Evolutionary conservation across 2,329 filamentous ascomycete species (phyloP), one percentile per base, ranked within the genome.

Genomic region (Shiraia sp.): DNA sequence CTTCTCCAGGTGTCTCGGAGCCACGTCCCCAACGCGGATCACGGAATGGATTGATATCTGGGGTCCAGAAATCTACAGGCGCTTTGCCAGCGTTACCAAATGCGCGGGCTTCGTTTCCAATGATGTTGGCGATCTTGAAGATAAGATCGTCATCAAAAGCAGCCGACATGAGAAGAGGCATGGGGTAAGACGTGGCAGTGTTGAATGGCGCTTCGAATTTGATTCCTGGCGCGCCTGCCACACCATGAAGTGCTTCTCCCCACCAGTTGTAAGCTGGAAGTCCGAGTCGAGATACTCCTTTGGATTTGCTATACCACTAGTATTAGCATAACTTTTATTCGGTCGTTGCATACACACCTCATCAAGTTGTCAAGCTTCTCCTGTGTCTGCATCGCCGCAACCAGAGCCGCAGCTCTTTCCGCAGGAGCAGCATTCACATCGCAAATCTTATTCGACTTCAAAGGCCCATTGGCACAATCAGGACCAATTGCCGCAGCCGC

Each of bases 41-140:
- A 26, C 77, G 77, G 68, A 80, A 86, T 0, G 79, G 75, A 53
- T 86, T 86, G 62, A 87, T 82, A 55, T 86, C 86, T 0, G 84
- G 84, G 0, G 84, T 83, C 78, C 81, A 86, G 57, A 75, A 83
- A 58, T 84, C 59, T 2, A 66, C 59, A 0, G 79, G 79, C 2
- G 76, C 77, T 10, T 75, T 70, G 3, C 78, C 79, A 6, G 63
- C 75, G 52, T 87, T 87, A 55, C 74, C 82, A 59, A 85, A 87
- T 0, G 84, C 83, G 27, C 85, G 74, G 0, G 80, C 81, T 58
- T 88, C 83, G 0, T 78, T 85, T 4, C 71, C 72, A 23, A 83
- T 75, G 5, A 81, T 74, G 2, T 63, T 72, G 2, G 77, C 83
- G 3, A 87, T 77, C 5, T 75, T 68, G 14, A 75, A 61, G 48